phyloP scores from a whole-genome alignment of 139 green algal species.

The Micractinium conductrix region DNA sequence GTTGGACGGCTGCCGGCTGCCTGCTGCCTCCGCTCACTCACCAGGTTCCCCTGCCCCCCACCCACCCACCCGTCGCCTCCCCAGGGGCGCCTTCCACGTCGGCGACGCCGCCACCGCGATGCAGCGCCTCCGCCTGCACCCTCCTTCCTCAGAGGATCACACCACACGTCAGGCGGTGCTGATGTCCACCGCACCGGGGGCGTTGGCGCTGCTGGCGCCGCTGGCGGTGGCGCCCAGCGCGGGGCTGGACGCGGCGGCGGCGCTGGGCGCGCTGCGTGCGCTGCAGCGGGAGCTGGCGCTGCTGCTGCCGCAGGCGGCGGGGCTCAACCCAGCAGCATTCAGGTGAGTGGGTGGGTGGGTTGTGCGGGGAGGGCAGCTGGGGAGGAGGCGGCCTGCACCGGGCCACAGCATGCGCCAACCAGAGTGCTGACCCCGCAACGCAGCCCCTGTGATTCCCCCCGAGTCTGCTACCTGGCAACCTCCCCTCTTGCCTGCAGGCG shows the following conservation, averaged over 20 bases:
- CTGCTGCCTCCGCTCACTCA: neutral
- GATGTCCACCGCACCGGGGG: conserved; percentile 7
- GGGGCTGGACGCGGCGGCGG: conserved; percentile 26
- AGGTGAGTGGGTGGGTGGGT: conserved; percentile 42
- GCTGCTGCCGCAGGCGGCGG: conserved; percentile 61
- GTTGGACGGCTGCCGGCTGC: neutral
- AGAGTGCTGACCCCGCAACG: neutral
- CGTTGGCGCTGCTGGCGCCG: conserved; percentile 16
- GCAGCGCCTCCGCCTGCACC: conserved; percentile 32
- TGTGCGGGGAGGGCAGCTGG: neutral
- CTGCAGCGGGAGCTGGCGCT: conserved; percentile 61
- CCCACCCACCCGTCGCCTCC: neutral
- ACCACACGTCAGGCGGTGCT: conserved; percentile 41
- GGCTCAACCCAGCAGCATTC: conserved; percentile 80
- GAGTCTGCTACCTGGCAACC: neutral
- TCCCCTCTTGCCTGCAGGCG: conserved; percentile 22
- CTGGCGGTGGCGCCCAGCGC: conserved; percentile 15
- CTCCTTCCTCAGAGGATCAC: neutral
- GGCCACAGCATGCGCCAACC: neutral
- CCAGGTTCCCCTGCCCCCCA: neutral
- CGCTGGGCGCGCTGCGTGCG: conserved; percentile 35
- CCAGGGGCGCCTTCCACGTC: conserved; percentile 44
- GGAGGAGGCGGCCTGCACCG: neutral
- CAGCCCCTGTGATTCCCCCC: neutral
- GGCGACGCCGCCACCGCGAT: conserved; percentile 33